Evolutionary conservation across 2,329 filamentous ascomycete species (phyloP).

Genomic region (Corinectria fuckeliana): DNA sequence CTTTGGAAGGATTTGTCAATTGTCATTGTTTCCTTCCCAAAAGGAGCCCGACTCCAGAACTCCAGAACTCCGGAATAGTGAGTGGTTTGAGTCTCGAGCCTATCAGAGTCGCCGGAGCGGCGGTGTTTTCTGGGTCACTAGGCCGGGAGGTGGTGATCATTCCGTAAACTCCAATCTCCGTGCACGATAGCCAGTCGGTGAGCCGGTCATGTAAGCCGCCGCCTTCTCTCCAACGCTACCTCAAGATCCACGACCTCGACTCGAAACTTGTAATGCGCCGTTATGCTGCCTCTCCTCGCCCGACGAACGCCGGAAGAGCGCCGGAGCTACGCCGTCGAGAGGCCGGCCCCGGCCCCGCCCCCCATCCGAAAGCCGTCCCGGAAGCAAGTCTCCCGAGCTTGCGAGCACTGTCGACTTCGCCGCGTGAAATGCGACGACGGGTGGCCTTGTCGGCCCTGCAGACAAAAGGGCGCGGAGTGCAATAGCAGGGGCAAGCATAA

Average conservation of each 20-base stretch:
- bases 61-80: conserved; percentile 4
- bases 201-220: conserved; percentile 3
- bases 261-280: background rate
- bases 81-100: background rate
- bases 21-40: background rate
- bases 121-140: conserved; percentile 12
- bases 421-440: conserved; percentile 34
- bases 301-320: conserved; percentile 15
- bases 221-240: background rate
- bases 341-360: background rate
- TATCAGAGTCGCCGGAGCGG: conserved; percentile 12
- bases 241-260: background rate
- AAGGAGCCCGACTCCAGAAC: conserved; percentile 15
- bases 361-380: conserved; percentile 13
- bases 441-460: conserved; percentile 24
- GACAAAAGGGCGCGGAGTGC: conserved; percentile 18
- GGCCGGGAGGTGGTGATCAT: conserved; percentile 12
- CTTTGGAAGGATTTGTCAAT: background rate
- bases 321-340: background rate
- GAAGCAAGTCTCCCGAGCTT: conserved; percentile 34
- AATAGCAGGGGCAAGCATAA: conserved; percentile 20
- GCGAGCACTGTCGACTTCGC: conserved; percentile 29
- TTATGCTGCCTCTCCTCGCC: conserved; percentile 19
- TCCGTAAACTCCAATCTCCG: conserved; percentile 24
- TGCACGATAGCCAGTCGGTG: background rate